These are phyloP conservation scores for Parascedosporium putredinis DNA, from an alignment of 2,329 filamentous ascomycete genomes.

Conservation along the genomic window DNA sequence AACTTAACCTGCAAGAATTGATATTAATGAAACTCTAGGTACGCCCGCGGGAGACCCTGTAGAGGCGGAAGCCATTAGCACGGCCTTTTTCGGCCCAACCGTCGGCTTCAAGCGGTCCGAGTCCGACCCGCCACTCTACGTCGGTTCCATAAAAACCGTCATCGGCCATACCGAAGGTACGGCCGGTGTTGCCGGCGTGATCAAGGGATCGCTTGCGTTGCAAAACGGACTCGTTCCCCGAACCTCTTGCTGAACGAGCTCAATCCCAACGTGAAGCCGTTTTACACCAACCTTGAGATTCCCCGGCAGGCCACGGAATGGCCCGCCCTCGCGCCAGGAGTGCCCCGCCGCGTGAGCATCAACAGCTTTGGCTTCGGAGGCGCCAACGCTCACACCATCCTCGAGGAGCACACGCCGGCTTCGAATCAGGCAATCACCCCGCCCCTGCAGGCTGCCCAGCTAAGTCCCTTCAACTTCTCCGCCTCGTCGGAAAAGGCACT, in stretches of 20 bases:
- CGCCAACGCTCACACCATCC: conserved; percentile 18
- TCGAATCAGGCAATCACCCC: neutral
- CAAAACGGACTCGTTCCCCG: conserved; percentile 15
- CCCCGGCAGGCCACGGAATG: conserved; percentile 14
- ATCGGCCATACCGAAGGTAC: conserved; percentile 18
- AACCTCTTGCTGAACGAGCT: conserved; percentile 14
- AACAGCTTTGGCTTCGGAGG: conserved; percentile 21
- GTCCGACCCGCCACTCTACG: conserved; percentile 21
- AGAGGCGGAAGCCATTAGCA: conserved; percentile 18
- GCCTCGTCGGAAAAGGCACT: conserved; percentile 3
- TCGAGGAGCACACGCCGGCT: conserved; percentile 7
- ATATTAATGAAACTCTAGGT: conserved; percentile 13
- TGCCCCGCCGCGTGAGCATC: conserved; percentile 17
- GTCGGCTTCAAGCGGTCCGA: neutral
- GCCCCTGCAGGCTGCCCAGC: neutral
- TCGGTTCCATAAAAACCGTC: conserved; percentile 17
- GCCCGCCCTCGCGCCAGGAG: conserved; percentile 14
- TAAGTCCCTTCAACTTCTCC: neutral
- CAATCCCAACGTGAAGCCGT: conserved; percentile 15
- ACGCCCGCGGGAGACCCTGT: conserved; percentile 20
- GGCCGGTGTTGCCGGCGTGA: conserved; percentile 16
- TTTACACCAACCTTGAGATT: neutral
- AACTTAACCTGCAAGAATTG: neutral
- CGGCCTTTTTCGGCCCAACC: neutral
- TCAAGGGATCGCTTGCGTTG: conserved; percentile 17